A percentile compares a stretch with the other conserved stretches of the same genome.
These are phyloP conservation scores for Lactifluus volemus DNA, from an alignment of 768 basidiomycete species.

Conservation along the genomic window DNA sequence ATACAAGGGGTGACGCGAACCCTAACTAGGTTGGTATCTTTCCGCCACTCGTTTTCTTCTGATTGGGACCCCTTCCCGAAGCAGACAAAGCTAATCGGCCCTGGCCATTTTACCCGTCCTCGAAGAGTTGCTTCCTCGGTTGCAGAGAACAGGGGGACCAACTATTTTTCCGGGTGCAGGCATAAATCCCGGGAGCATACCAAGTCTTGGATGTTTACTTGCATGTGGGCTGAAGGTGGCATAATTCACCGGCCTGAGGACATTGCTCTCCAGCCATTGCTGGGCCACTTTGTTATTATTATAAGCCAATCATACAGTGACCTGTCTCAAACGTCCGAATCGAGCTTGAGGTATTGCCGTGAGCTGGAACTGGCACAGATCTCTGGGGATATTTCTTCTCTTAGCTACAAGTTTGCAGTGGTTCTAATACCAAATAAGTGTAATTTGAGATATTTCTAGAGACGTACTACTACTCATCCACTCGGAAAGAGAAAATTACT, in stretches of 20 bases:
- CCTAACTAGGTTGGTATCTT: conserved; percentile 55
- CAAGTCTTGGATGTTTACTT: conserved; percentile 33
- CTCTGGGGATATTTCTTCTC: too few relatives aligned
- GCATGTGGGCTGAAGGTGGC: conserved; percentile 40
- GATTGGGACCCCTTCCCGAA: conserved; percentile 19
- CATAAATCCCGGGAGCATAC: conserved; percentile 50
- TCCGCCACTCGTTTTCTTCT: neutral
- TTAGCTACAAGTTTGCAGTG: too few relatives aligned
- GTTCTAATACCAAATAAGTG: too few relatives aligned
- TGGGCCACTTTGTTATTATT: too few relatives aligned
- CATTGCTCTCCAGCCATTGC: too few relatives aligned
- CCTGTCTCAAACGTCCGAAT: too few relatives aligned
- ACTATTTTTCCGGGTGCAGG: conserved; percentile 68
- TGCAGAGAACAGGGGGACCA: neutral
- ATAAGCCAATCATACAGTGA: too few relatives aligned
- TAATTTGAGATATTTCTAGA: too few relatives aligned
- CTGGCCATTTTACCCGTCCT: conserved; percentile 20
- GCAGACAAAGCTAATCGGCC: conserved; percentile 45
- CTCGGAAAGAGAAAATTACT: too few relatives aligned
- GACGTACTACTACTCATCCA: too few relatives aligned
- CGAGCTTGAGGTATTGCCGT: too few relatives aligned
- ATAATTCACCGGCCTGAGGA: conserved; percentile 45
- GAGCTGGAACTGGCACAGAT: too few relatives aligned
- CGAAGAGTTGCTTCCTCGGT: conserved; percentile 15
- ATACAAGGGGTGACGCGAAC: conserved; percentile 64